phyloP scores from a whole-genome alignment of 768 basidiomycete species.

The Hericium erinaceus region DNA sequence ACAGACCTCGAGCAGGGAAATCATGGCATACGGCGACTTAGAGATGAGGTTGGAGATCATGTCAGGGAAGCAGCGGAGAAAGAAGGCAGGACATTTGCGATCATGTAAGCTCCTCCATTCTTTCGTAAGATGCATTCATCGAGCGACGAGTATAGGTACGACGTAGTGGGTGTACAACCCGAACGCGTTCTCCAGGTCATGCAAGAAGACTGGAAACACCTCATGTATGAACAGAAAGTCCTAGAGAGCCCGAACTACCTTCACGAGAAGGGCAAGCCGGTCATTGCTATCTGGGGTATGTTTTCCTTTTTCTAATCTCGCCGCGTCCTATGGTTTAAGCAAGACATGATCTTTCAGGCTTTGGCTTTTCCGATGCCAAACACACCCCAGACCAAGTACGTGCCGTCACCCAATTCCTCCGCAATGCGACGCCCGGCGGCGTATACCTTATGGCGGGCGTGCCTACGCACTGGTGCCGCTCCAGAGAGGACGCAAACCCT shows the following conservation, averaged over 20 bases:
- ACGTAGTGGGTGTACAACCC: slow-evolving; percentile 68
- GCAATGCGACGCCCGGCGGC: slow-evolving; percentile 58
- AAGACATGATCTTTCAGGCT: slow-evolving; percentile 31
- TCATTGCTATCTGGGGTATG: slow-evolving; percentile 66
- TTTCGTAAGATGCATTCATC: not conserved
- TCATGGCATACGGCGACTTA: slow-evolving; percentile 47
- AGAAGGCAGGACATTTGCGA: slow-evolving; percentile 74
- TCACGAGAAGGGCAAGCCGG: slow-evolving; percentile 57
- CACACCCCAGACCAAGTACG: slow-evolving; percentile 56
- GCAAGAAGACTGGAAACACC: slow-evolving; percentile 66
- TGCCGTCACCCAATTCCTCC: slow-evolving; percentile 46
- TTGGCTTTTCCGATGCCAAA: slow-evolving; percentile 53
- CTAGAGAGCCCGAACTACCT: slow-evolving; percentile 70
- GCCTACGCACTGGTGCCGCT: slow-evolving; percentile 70
- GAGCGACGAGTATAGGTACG: slow-evolving; percentile 48
- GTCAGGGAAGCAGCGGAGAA: slow-evolving; percentile 72
- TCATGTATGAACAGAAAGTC: slow-evolving; percentile 49
- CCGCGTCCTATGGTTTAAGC: not conserved
- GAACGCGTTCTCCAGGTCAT: slow-evolving; percentile 59
- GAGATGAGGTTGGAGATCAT: slow-evolving; percentile 66
- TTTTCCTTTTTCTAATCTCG: not conserved
- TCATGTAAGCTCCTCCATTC: slow-evolving; percentile 48
- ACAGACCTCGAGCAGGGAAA: slow-evolving; percentile 46
- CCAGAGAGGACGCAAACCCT: slow-evolving; percentile 57
- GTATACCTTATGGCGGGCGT: slow-evolving; percentile 65